These are phyloP conservation scores for Leishmania turanica DNA, from an alignment of 208 protist genomes.

Conservation along the genomic window DNA sequence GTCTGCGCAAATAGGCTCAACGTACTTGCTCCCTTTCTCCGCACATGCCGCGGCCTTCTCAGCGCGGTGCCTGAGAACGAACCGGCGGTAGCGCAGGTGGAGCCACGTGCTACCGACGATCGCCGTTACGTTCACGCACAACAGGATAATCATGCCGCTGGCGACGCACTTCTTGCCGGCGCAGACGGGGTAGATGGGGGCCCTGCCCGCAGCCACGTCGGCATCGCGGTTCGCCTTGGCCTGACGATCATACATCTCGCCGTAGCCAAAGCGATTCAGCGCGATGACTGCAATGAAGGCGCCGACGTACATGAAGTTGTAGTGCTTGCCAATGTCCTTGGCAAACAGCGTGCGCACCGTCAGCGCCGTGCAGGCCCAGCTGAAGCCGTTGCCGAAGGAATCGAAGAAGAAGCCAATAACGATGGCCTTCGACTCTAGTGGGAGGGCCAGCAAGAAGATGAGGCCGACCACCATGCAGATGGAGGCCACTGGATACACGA, in stretches of 20 bases:
- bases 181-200: conserved; percentile 42
- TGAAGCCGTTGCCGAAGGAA: conserved; percentile 64
- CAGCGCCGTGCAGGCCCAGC: conserved; percentile 57
- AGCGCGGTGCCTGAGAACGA: conserved; percentile 32
- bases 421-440: conserved; percentile 42
- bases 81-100: conserved; percentile 59
- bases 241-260: conserved; percentile 58
- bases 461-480: conserved; percentile 41
- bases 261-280: conserved; percentile 69
- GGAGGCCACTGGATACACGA: conserved; percentile 41
- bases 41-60: conserved; percentile 2
- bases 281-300: conserved; percentile 56
- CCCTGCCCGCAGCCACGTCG: conserved; percentile 15
- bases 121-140: conserved; percentile 53
- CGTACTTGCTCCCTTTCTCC: not conserved
- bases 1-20: not conserved
- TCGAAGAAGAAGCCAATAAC: conserved; percentile 60
- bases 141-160: conserved; percentile 42
- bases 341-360: conserved; percentile 49
- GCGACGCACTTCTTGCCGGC: conserved; percentile 44
- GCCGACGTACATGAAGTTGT: conserved; percentile 70
- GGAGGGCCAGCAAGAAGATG: conserved; percentile 48
- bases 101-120: conserved; percentile 37
- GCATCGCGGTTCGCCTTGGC: conserved; percentile 37
- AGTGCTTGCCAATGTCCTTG: conserved; percentile 76